Conservation (phyloP, 768 basidiomycete genomes). For the Mycena galericulata region DNA sequence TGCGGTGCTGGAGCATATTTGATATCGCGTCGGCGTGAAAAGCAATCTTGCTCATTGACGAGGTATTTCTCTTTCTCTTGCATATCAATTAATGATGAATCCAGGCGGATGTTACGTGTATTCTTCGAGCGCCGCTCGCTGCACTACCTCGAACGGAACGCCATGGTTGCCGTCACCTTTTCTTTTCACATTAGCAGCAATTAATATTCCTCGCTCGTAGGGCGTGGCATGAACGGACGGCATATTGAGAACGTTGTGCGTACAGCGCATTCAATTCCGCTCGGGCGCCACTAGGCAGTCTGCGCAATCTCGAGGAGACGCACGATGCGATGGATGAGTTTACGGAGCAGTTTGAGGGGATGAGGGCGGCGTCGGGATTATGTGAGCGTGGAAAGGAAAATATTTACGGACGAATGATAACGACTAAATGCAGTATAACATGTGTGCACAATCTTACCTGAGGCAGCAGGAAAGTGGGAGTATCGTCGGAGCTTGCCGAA, state of each 20-base stretch:
- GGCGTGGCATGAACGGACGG: slow-evolving; percentile 68
- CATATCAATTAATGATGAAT: slow-evolving; percentile 12
- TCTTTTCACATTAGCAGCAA: slow-evolving; percentile 18
- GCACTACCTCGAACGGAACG: slow-evolving; percentile 72
- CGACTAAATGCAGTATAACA: no score
- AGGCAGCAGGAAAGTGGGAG: no score
- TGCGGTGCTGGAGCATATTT: slow-evolving; percentile 57
- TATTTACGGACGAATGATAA: no score
- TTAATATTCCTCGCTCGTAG: slow-evolving; percentile 52
- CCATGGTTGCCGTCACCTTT: slow-evolving; percentile 67
- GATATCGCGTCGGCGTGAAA: slow-evolving; percentile 71
- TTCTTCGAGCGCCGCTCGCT: slow-evolving; percentile 78
- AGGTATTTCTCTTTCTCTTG: slow-evolving; percentile 41
- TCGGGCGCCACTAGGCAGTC: slow-evolving; percentile 59
- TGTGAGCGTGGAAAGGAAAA: no score
- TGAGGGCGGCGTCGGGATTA: no score
- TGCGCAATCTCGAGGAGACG: slow-evolving; percentile 65
- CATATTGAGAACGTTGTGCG: slow-evolving; percentile 79
- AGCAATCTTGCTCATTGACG: slow-evolving; percentile 68
- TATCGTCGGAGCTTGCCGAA: no score
- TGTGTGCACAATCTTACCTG: no score
- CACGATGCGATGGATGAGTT: slow-evolving; percentile 75
- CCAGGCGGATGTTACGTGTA: slow-evolving; percentile 73
- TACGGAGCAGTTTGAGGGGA: slow-evolving; percentile 54
- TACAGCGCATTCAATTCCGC: slow-evolving; percentile 72